Base-by-base conservation (phyloP, 2,329 filamentous ascomycete genomes). In the Phialemoniopsis sp. region DNA sequence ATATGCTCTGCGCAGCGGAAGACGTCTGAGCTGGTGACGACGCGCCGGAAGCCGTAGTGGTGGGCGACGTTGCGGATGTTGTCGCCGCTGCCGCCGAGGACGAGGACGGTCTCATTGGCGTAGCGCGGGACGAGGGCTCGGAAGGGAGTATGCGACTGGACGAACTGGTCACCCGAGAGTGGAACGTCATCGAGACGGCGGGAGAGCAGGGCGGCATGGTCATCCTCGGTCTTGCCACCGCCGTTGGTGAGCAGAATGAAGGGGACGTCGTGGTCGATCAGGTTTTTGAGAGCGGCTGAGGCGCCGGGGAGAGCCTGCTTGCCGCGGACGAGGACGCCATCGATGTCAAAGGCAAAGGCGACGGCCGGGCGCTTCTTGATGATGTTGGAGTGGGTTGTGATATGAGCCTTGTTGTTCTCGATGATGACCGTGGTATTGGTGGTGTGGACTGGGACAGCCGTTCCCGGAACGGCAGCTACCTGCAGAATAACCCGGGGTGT, bases 221-320 rank as follows among this genome's bases (percentile, higher is more conserved):
- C 74, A 2, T 66, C 64, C 56, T 89, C 84, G 39, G 76, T 76
- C 49, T 78, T 78, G 32, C 84, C 85, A 34, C 85, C 85, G 48
- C 84, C 83, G 58, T 88, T 89, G 42, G 84, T 88, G 39, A 88
- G 70, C 34, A 88, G 73, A 52, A 88, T 84, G 66, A 84, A 87
- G 0, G 83, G 84, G 15, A 87, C 80, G 4, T 65, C 59, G 39
- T 78, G 67, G n/a, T 63, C 54, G 47, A 83, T 78, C 10, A 88
- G 74, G 41, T 72, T 69, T 9, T 63, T 57, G 13, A 89, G 68
- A 2, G 83, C 69, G 44, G 78, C 64, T 8, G 68, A 68, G 5
- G 84, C 83, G 32, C 75, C 73, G 2, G 80, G 77, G 17, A 87
- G 66, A 5, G 82, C 73, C 31, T 73, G 73, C 13, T 76, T 76